These are phyloP conservation scores for Microbotryum saponariae DNA, from an alignment of 1,284 basidiomycete species.

Conservation along the genomic window DNA sequence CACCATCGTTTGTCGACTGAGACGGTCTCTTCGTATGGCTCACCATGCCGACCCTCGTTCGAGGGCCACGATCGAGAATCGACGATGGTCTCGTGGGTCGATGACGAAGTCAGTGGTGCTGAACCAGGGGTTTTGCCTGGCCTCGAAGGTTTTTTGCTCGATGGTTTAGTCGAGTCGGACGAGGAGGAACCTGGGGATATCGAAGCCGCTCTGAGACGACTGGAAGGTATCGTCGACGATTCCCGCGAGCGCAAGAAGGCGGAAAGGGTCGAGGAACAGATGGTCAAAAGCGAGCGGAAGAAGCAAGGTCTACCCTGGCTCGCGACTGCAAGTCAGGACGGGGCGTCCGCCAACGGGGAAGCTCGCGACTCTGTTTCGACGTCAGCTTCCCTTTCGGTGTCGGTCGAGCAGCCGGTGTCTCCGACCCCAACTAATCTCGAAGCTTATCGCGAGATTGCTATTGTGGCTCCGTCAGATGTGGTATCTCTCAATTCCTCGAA, in stretches of 20 bases:
- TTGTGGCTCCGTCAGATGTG: no score
- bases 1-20: no score
- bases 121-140: conserved; percentile 11
- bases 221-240: conserved; percentile 74
- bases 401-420: no score
- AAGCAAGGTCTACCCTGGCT: conserved; percentile 1
- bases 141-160: conserved; percentile 56
- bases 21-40: no score
- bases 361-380: no score
- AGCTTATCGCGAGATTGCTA: no score
- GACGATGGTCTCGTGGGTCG: conserved; percentile 25
- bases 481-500: background rate
- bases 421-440: no score
- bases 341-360: no score
- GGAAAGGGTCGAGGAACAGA: conserved; percentile 70
- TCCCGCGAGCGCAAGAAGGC: conserved; percentile 60
- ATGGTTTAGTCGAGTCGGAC: conserved; percentile 56
- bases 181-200: conserved; percentile 63
- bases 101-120: conserved; percentile 26
- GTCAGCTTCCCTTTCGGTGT: no score
- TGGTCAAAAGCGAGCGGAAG: conserved; percentile 54
- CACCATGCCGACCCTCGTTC: conserved; percentile 40
- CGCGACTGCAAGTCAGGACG: no score
- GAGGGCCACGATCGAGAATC: conserved; percentile 35
- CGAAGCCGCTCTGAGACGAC: conserved; percentile 63